These are phyloP conservation scores for Phanerochaete carnosa DNA, from an alignment of 768 basidiomycete genomes.

Conservation along the genomic window DNA sequence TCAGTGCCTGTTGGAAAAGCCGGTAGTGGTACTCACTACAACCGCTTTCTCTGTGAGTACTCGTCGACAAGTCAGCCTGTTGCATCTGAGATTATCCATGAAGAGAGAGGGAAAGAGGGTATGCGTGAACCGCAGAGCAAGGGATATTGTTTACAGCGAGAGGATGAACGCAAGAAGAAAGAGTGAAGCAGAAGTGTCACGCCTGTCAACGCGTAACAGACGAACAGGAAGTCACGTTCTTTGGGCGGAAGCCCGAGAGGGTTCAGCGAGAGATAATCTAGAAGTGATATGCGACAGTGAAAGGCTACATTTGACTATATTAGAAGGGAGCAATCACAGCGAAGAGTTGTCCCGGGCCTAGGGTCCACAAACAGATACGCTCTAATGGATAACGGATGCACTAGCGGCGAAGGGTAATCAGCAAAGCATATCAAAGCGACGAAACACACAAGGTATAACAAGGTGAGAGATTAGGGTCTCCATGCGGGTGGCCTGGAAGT, in stretches of 20 bases:
- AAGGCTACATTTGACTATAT: background rate
- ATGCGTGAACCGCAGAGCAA: background rate
- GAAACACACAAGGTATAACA: conserved; percentile 5
- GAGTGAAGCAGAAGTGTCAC: background rate
- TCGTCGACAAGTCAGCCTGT: conserved; percentile 72
- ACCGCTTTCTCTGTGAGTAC: conserved; percentile 75
- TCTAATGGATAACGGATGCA: background rate
- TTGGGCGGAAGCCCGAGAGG: background rate
- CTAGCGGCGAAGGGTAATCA: conserved; percentile 1
- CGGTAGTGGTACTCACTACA: conserved; percentile 52
- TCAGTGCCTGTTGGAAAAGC: background rate
- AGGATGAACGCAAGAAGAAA: background rate
- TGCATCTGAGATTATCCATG: conserved; percentile 83
- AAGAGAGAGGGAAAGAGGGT: background rate
- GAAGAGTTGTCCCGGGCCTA: background rate
- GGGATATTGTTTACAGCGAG: background rate
- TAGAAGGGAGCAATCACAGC: background rate
- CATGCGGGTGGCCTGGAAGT: conserved; percentile 57
- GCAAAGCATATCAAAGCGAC: conserved; percentile 13
- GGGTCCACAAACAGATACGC: background rate
- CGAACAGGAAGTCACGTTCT: background rate
- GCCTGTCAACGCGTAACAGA: background rate
- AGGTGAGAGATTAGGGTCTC: conserved; percentile 42
- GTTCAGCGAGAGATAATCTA: background rate
- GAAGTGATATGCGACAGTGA: background rate